Base-by-base conservation (phyloP, 225 moss, liverwort and hornwort species). In the Pseudoscleropodium purum region DNA sequence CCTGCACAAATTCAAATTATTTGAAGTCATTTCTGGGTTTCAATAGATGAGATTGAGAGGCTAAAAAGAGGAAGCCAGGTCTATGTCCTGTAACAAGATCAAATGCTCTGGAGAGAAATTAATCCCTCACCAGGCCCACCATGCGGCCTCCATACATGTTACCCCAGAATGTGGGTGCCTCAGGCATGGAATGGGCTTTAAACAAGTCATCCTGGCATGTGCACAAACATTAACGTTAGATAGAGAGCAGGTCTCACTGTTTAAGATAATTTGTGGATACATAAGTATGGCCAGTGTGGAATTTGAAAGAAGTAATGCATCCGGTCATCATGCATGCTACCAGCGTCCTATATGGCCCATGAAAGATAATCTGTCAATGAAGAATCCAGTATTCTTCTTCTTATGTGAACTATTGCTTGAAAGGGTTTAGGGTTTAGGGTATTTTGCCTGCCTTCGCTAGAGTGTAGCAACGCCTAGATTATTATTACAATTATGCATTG, bases 101-200 rank as follows among this genome's bases (percentile, higher is more conserved):
- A 37, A 65, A 62, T 43, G 30, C 34, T 63, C 49, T 82, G 72
- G 57, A 57, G 31, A 52, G 69, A 66, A 43, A 81, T 31, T 23
- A 31, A 47, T 59, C 26, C 30, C 90, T 83, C 84, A 94, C 94
- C 91, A 92, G 84, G 27, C 90, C 91, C 75, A 94, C 89, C 89
- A 89, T 90, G 87, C 83, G 87, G 76, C 94, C 94, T 90, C 94
- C 92, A 60, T 91, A 93, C 94, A 91, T 89, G 64, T 94, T 93
- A 36, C 83, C 82, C 92, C 92, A 91, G 45, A 94, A 94, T 59
- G 90, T 57, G 23, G 92, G 94, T 31, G 89, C 89, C 86, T 90
- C 90, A 36, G 33, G 45, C 90, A 90, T 91, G 70, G 90, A 36
- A 52, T 90, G 79, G 33, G 86, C 85, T 89, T 90, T 89, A 68